phyloP scores from a whole-genome alignment of 805 yeast genomes.

The Candida jianshihensis region DNA sequence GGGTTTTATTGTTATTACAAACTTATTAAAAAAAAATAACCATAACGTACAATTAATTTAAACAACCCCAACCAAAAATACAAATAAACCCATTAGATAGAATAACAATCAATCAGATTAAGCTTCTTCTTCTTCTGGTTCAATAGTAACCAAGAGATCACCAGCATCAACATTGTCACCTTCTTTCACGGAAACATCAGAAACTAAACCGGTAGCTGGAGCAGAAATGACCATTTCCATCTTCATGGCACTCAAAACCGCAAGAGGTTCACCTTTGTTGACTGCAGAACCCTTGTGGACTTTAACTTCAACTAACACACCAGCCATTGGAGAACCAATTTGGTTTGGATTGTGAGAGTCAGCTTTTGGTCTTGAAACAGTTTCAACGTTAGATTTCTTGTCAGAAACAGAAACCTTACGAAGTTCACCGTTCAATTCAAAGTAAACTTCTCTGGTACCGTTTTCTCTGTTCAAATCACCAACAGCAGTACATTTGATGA shows the following conservation, averaged over 20 bases:
- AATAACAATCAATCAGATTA: background rate
- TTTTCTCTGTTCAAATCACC: conserved; percentile 82
- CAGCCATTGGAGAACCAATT: conserved; percentile 99
- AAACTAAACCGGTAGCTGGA: conserved; percentile 78
- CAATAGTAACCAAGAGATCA: conserved; percentile 70
- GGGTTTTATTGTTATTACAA: too few relatives aligned
- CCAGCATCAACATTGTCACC: conserved; percentile 95
- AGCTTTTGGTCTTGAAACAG: conserved; percentile 85
- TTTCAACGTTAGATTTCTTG: conserved; percentile 78
- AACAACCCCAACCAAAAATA: background rate
- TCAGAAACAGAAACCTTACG: conserved; percentile 92
- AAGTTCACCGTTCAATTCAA: conserved; percentile 97
- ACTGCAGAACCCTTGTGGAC: conserved; percentile 83
- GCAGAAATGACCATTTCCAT: conserved; percentile 99
- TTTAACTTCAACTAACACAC: conserved; percentile 93
- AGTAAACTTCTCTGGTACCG: conserved; percentile 93
- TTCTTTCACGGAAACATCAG: conserved; percentile 70
- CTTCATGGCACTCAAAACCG: conserved; percentile 95
- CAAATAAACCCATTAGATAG: conserved; percentile 1
- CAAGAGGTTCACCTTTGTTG: conserved; percentile 93
- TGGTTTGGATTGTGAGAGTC: conserved; percentile 81
- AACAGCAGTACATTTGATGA: conserved; percentile 85
- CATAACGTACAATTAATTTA: conserved; percentile 1
- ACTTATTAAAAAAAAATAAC: too few relatives aligned
- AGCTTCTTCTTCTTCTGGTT: conserved; percentile 9